Percentiles rank a stretch among this genome's conserved stretches.
phyloP scores from a whole-genome alignment of 1,284 basidiomycete genomes.

The Ustilago esculenta region DNA sequence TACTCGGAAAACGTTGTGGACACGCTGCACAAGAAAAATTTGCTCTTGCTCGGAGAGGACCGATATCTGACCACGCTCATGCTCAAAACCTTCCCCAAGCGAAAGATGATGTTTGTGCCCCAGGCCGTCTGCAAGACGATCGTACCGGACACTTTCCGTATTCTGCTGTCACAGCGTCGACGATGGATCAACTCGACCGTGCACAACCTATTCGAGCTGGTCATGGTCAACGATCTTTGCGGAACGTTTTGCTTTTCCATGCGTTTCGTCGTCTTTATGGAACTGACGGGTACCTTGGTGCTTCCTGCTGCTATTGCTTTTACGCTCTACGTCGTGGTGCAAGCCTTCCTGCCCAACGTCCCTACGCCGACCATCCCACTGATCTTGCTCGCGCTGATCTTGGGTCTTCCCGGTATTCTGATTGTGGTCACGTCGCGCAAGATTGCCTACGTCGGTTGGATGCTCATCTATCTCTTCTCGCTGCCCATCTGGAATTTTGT shows the following conservation, averaged over 20 bases:
- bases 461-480: slow-evolving; percentile 69
- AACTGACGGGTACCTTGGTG: slow-evolving; percentile 69
- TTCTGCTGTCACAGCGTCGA: slow-evolving; percentile 69
- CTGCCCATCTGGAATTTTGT: slow-evolving; percentile 70
- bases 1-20: slow-evolving; percentile 70
- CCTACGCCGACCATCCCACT: slow-evolving; percentile 59
- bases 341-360: slow-evolving; percentile 58
- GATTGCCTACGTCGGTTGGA: slow-evolving; percentile 69
- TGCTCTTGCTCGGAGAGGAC: slow-evolving; percentile 70
- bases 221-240: slow-evolving; percentile 69
- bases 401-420: slow-evolving; percentile 69
- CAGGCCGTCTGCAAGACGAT: slow-evolving; percentile 70
- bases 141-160: slow-evolving; percentile 69
- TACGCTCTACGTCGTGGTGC: slow-evolving; percentile 67
- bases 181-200: slow-evolving; percentile 71
- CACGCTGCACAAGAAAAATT: slow-evolving; percentile 70
- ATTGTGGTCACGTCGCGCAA: slow-evolving; percentile 69
- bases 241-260: slow-evolving; percentile 70
- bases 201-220: slow-evolving; percentile 69
- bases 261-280: slow-evolving; percentile 69
- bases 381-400: slow-evolving; percentile 68
- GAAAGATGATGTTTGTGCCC: slow-evolving; percentile 70
- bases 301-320: slow-evolving; percentile 70
- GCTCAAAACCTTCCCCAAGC: slow-evolving; percentile 70
- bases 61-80: slow-evolving; percentile 70